Conservation (phyloP, 2,329 filamentous ascomycete species). For the Fusarium sp. region DNA sequence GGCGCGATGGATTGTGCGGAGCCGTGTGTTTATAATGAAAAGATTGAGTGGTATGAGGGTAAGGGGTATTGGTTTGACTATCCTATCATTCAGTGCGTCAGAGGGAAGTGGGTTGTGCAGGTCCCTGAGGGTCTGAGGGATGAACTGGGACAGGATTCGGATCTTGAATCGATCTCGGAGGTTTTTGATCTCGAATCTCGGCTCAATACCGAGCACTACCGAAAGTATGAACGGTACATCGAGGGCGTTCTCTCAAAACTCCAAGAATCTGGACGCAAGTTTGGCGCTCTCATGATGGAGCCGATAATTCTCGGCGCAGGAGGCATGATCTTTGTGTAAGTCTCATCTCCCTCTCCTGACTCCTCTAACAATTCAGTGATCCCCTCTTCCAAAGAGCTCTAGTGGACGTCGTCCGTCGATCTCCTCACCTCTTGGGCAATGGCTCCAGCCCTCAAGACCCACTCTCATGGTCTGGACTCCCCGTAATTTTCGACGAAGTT, state of each 20-base stretch:
- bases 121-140: constrained; percentile 59
- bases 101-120: constrained; percentile 73
- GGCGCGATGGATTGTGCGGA: constrained; percentile 88
- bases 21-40: constrained; percentile 80
- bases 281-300: constrained; percentile 83
- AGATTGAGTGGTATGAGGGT: constrained; percentile 86
- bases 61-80: constrained; percentile 85
- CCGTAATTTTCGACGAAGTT: constrained; percentile 85
- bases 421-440: constrained; percentile 62
- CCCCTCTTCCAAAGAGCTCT: constrained; percentile 82
- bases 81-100: constrained; percentile 72
- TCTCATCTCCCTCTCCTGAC: constrained; percentile 13
- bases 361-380: constrained; percentile 60
- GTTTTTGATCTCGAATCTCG: constrained; percentile 69
- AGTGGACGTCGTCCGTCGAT: constrained; percentile 71
- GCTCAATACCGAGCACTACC: constrained; percentile 53
- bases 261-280: constrained; percentile 66
- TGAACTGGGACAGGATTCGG: constrained; percentile 54
- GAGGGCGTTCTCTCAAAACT: constrained; percentile 61
- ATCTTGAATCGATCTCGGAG: constrained; percentile 59
- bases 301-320: constrained; percentile 83
- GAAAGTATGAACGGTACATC: constrained; percentile 70
- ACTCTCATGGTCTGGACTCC: constrained; percentile 74
- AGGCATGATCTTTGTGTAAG: constrained; percentile 82
- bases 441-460: constrained; percentile 18